Percentiles rank a stretch among this genome's conserved stretches.
Evolutionary conservation across 495 filamentous ascomycete genomes (phyloP).

Genomic region (Articulospora tetracladia): DNA sequence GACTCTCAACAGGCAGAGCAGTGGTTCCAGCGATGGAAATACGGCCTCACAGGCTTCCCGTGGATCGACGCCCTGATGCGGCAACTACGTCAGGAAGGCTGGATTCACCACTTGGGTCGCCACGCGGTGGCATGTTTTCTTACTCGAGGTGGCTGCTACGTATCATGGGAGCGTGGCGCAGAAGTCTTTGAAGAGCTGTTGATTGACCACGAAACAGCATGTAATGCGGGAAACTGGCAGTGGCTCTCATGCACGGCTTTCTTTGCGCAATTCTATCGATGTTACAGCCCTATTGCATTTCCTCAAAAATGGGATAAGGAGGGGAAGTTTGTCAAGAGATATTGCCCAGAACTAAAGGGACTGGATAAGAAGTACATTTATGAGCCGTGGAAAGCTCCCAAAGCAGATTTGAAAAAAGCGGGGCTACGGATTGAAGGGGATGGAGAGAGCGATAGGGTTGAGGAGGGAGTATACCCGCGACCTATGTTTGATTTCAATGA

Average conservation of each 20-base stretch:
- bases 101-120: slow-evolving; percentile 71
- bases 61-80: slow-evolving; percentile 76
- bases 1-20: slow-evolving; percentile 51
- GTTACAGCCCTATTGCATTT: slow-evolving; percentile 64
- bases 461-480: slow-evolving; percentile 51
- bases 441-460: neutral
- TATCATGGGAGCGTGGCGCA: slow-evolving; percentile 69
- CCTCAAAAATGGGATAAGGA: slow-evolving; percentile 63
- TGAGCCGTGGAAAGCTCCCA: slow-evolving; percentile 67
- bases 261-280: slow-evolving; percentile 59
- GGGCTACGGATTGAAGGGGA: slow-evolving; percentile 36
- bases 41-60: slow-evolving; percentile 64
- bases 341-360: slow-evolving; percentile 56
- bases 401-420: slow-evolving; percentile 55
- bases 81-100: slow-evolving; percentile 62
- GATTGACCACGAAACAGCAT: slow-evolving; percentile 66
- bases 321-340: slow-evolving; percentile 54
- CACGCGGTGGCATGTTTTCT: slow-evolving; percentile 72
- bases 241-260: slow-evolving; percentile 74
- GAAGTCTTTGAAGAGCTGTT: slow-evolving; percentile 71
- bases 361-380: slow-evolving; percentile 66
- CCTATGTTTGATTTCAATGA: slow-evolving; percentile 70
- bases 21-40: slow-evolving; percentile 63
- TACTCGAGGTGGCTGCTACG: slow-evolving; percentile 68
- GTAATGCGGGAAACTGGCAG: slow-evolving; percentile 70